Percentiles rank a stretch among this genome's conserved stretches.
phyloP scores from a whole-genome alignment of 1,139 yeast species.

The Arxiozyma bovina region DNA sequence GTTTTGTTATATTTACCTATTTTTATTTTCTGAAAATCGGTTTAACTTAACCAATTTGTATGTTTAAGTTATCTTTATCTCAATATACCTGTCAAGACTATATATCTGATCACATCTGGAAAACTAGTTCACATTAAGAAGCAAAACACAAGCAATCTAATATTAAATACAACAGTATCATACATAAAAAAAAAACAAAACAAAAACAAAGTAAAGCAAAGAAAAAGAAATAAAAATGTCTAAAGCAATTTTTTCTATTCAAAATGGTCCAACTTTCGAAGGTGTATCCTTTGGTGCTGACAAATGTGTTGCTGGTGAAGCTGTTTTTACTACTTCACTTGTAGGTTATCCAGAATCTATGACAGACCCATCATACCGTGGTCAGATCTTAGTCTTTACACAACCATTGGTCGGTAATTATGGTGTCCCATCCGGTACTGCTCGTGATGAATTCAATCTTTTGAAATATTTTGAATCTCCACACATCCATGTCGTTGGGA shows the following conservation, averaged over 20 bases:
- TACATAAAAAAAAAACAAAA: too few species aligned
- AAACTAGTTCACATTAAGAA: conserved; percentile 33
- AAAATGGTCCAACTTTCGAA: conserved; percentile 87
- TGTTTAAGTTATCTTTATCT: conserved; percentile 27
- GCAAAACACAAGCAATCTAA: conserved; percentile 4
- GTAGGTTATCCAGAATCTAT: conserved; percentile 98
- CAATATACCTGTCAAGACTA: conserved; percentile 37
- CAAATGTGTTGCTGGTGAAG: conserved; percentile 87
- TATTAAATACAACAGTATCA: too few species aligned
- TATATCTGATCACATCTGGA: conserved; percentile 45
- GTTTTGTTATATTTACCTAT: neutral
- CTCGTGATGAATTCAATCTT: conserved; percentile 72
- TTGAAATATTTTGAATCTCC: conserved; percentile 90
- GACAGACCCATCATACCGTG: conserved; percentile 96
- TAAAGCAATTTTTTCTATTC: conserved; percentile 73
- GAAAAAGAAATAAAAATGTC: conserved; percentile 4
- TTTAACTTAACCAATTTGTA: conserved; percentile 12
- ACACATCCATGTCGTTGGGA: conserved; percentile 85
- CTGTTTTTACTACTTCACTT: conserved; percentile 92
- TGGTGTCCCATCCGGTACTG: conserved; percentile 86
- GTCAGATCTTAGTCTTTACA: conserved; percentile 92
- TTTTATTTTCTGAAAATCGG: neutral
- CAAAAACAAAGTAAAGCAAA: conserved; percentile 5
- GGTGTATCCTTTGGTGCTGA: conserved; percentile 95
- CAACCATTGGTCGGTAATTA: conserved; percentile 96